These are phyloP conservation scores for Daldinia grandis DNA, from an alignment of 495 filamentous ascomycete species.

Conservation along the genomic window DNA sequence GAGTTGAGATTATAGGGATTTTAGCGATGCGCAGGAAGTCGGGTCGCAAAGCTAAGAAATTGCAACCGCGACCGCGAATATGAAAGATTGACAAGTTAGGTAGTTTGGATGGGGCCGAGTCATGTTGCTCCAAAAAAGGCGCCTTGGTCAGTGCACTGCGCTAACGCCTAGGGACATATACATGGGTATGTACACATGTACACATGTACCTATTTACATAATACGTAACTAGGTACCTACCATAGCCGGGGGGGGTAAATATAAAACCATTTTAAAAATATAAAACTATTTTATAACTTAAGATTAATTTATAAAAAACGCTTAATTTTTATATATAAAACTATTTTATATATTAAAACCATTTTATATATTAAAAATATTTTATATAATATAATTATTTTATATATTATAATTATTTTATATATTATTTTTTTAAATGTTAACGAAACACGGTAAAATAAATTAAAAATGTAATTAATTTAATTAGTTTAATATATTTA, in stretches of 20 bases:
- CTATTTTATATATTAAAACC: background rate
- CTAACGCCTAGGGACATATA: background rate
- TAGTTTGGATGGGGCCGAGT: conserved; percentile 21
- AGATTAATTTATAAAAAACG: background rate
- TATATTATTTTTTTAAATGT: background rate
- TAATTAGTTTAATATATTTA: no score
- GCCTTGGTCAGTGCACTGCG: conserved; percentile 15
- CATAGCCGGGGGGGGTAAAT: no score
- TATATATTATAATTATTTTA: background rate
- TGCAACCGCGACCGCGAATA: conserved; percentile 16
- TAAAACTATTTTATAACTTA: background rate
- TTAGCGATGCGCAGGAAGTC: conserved; percentile 11
- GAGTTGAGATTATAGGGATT: background rate
- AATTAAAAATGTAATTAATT: no score
- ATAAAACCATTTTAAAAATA: no score
- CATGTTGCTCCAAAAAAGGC: conserved; percentile 25
- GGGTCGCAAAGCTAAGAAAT: background rate
- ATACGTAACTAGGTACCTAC: background rate
- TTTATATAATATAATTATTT: background rate
- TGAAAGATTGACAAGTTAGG: conserved; percentile 27
- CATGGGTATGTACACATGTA: background rate
- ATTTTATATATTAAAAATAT: background rate
- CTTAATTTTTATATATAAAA: no score
- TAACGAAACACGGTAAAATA: background rate
- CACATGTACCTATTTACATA: conserved; percentile 1